These are phyloP conservation scores for Colletotrichum shisoi DNA, from an alignment of 2,329 filamentous ascomycete species.

Conservation along the genomic window DNA sequence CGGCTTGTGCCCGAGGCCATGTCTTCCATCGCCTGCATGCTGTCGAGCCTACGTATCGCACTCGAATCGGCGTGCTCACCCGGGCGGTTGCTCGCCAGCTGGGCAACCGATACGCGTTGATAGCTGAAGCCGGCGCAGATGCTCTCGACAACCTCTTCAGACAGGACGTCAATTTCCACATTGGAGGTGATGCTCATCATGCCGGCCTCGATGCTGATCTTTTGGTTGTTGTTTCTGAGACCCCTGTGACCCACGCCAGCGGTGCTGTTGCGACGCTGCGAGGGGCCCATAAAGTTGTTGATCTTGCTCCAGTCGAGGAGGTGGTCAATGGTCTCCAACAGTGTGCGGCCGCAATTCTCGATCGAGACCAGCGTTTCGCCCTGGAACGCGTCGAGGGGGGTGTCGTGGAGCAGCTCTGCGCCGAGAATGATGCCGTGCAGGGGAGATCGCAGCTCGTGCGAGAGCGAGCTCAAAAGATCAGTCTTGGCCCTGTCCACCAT, in stretches of 20 bases:
- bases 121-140: conserved; percentile 51
- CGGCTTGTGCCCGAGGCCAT: conserved; percentile 25
- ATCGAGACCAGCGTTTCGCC: conserved; percentile 55
- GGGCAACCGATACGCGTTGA: conserved; percentile 40
- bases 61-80: conserved; percentile 27
- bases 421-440: conserved; percentile 67
- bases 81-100: conserved; percentile 1
- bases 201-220: conserved; percentile 33
- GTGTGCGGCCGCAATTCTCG: conserved; percentile 55
- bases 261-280: conserved; percentile 15
- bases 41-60: conserved; percentile 34
- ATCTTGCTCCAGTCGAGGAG: conserved; percentile 56
- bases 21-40: conserved; percentile 39
- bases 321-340: conserved; percentile 60
- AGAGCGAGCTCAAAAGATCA: conserved; percentile 67
- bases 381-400: conserved; percentile 54
- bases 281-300: conserved; percentile 45
- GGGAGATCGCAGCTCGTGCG: conserved; percentile 68
- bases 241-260: conserved; percentile 27
- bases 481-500: conserved; percentile 59
- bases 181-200: conserved; percentile 42
- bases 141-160: conserved; percentile 53
- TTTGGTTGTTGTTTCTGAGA: conserved; percentile 21
- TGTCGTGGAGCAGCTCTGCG: conserved; percentile 63
- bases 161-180: conserved; percentile 47